Evolutionary conservation across 768 basidiomycete genomes (phyloP), one percentile per base, ranked within the genome.

Genomic region (Lactifluus pinguis): DNA sequence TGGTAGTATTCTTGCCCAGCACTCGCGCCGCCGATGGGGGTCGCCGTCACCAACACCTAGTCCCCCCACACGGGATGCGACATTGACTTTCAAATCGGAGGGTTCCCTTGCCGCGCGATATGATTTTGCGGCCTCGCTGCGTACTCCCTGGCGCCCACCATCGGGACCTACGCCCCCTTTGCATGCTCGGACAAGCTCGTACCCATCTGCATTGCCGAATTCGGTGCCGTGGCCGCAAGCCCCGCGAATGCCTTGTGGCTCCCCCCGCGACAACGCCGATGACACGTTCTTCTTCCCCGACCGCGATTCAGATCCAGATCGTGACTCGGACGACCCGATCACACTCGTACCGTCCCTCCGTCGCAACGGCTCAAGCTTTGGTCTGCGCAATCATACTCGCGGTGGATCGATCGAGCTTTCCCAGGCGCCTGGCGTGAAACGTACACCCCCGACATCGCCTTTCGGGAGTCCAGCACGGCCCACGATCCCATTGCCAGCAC

Each of bases 91-190:
- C 60, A 66, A 64, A 52, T 72, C 73, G 14, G 73, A 72, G 17
- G 69, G 73, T 21, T 75, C 82, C 2, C 72, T 82, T 50, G 75
- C 81, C 0, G 71, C 79, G 19, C 77, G 84, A 51, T 84, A 89
- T 67, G 83, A 86, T 67, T 80, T 85, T 53, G 72, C 75, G 2
- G 70, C 76, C 10, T 82, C 84, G 2, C 67, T 78, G 57, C 81
- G 79, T 70, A 74, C 70, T 19, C 75, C 80, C 15, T 81, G 82
- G 80, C 74, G 72, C 2, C 14, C 69, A 42, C 55, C 57, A 51
- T 72, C 73, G 56, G 49, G 58, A 67, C 13, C 67, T 17, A 63
- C 47, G 53, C 49, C 61, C 9, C 32, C 66, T 4, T 39, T 66
- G 6, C 77, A 76, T 53, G 38, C 60, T 25, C 76, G 84, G 60